Percentiles rank a stretch among this genome's conserved stretches.
Conservation (phyloP, 2,329 filamentous ascomycete species). For the Penicillium sp. region DNA sequence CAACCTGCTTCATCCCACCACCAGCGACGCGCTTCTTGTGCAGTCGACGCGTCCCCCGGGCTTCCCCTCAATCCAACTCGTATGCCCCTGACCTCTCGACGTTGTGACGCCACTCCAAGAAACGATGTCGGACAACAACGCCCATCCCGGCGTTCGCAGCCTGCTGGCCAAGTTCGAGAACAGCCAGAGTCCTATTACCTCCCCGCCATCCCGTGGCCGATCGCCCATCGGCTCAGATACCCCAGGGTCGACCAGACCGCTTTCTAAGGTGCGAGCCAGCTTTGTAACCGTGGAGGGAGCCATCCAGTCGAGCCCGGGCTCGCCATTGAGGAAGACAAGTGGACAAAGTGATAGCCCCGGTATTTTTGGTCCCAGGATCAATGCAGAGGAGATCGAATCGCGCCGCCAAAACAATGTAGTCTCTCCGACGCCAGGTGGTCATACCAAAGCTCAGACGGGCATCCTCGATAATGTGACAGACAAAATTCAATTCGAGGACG, state of each 20-base stretch:
- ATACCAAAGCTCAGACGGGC: slow-evolving; percentile 19
- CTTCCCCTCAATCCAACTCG: slow-evolving; percentile 6
- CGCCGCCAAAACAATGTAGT: slow-evolving; percentile 30
- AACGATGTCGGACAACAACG: slow-evolving; percentile 27
- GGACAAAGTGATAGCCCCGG: slow-evolving; percentile 36
- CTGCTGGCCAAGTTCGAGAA: slow-evolving; percentile 81
- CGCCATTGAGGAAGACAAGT: slow-evolving; percentile 46
- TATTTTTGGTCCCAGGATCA: slow-evolving; percentile 34
- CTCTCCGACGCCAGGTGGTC: slow-evolving; percentile 29
- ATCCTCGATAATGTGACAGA: slow-evolving; percentile 19
- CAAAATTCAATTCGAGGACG: slow-evolving; percentile 6
- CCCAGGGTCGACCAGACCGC: slow-evolving; percentile 54
- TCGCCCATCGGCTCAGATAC: slow-evolving; percentile 58
- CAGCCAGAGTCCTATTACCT: slow-evolving; percentile 59
- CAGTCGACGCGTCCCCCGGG: slow-evolving; percentile 5
- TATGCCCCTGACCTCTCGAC: slow-evolving; percentile 20
- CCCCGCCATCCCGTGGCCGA: slow-evolving; percentile 68
- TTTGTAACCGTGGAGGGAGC: slow-evolving; percentile 70
- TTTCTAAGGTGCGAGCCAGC: slow-evolving; percentile 73
- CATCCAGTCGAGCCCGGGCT: slow-evolving; percentile 43
- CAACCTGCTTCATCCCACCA: background rate
- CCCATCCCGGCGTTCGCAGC: slow-evolving; percentile 63
- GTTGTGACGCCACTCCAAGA: background rate
- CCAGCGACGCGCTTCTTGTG: slow-evolving; percentile 10
- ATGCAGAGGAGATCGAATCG: slow-evolving; percentile 33